Evolutionary conservation across 228 moss, liverwort and hornwort species (phyloP).

Genomic region (Sphagnum fallax): DNA sequence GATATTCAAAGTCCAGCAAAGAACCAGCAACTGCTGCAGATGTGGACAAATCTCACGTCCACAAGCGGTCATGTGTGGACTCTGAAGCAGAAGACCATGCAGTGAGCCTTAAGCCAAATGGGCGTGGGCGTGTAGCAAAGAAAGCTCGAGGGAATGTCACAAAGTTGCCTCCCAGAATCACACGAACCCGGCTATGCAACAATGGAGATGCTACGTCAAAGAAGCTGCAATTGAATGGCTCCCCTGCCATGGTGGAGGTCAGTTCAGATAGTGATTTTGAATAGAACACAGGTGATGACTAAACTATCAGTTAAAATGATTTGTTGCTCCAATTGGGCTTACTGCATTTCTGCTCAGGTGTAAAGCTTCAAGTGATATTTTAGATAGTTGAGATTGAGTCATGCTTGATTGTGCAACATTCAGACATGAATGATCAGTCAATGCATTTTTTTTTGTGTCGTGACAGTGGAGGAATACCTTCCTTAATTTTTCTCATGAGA

Average conservation of each 20-base stretch:
- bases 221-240: not conserved
- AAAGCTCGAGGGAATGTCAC: slow-evolving; percentile 24
- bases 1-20: not conserved
- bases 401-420: too few species aligned
- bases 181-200: slow-evolving; percentile 38
- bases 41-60: slow-evolving; percentile 14
- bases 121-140: slow-evolving; percentile 9
- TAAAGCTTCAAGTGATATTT: too few species aligned
- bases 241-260: slow-evolving; percentile 12
- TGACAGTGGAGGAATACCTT: too few species aligned
- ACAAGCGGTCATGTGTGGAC: slow-evolving; percentile 13
- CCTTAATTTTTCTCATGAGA: too few species aligned
- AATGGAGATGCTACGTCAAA: not conserved
- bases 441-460: too few species aligned
- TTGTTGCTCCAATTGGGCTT: too few species aligned
- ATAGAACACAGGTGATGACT: not conserved
- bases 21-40: slow-evolving; percentile 4
- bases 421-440: too few species aligned
- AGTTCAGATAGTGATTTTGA: slow-evolving; percentile 44
- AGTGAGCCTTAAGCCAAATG: slow-evolving; percentile 10
- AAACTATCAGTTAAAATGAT: too few species aligned
- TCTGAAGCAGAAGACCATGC: slow-evolving; percentile 6
- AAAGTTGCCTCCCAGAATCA: slow-evolving; percentile 35
- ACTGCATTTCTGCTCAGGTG: too few species aligned
- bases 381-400: too few species aligned